phyloP scores from a whole-genome alignment of 768 basidiomycete genomes.

The Pleurotus eryngii region DNA sequence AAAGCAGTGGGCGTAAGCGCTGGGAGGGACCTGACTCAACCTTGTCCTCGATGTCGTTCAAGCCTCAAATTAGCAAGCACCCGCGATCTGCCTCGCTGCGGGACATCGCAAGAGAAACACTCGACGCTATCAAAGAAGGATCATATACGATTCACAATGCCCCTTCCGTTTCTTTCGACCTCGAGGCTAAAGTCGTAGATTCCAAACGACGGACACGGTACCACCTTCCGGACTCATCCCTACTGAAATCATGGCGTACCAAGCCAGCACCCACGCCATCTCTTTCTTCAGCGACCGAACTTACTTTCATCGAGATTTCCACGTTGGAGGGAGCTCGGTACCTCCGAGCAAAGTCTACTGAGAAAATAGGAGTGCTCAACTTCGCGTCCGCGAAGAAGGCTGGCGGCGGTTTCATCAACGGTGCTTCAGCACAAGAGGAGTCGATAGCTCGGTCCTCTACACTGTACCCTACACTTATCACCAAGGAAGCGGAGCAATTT shows the following conservation, averaged over 20 bases:
- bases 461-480: slow-evolving; percentile 60
- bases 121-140: slow-evolving; percentile 46
- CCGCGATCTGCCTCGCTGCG: slow-evolving; percentile 26
- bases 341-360: slow-evolving; percentile 18
- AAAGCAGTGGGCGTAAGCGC: too few species aligned
- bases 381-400: slow-evolving; percentile 76
- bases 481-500: slow-evolving; percentile 52
- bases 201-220: slow-evolving; percentile 44
- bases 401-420: slow-evolving; percentile 72
- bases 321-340: slow-evolving; percentile 60
- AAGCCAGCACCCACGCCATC: slow-evolving; percentile 8
- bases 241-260: slow-evolving; percentile 43
- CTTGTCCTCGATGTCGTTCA: not conserved
- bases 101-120: slow-evolving; percentile 49
- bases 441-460: slow-evolving; percentile 76
- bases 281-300: slow-evolving; percentile 19
- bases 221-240: slow-evolving; percentile 43
- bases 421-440: slow-evolving; percentile 79
- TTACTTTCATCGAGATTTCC: slow-evolving; percentile 57
- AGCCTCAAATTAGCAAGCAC: slow-evolving; percentile 10
- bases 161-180: slow-evolving; percentile 19
- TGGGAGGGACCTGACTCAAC: too few species aligned
- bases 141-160: slow-evolving; percentile 27
- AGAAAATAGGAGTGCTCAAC: slow-evolving; percentile 61
- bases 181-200: slow-evolving; percentile 20